Evolutionary conservation across 495 filamentous ascomycete genomes (phyloP), one percentile per base, ranked within the genome.

Genomic region (Penicillium riverlandense): DNA sequence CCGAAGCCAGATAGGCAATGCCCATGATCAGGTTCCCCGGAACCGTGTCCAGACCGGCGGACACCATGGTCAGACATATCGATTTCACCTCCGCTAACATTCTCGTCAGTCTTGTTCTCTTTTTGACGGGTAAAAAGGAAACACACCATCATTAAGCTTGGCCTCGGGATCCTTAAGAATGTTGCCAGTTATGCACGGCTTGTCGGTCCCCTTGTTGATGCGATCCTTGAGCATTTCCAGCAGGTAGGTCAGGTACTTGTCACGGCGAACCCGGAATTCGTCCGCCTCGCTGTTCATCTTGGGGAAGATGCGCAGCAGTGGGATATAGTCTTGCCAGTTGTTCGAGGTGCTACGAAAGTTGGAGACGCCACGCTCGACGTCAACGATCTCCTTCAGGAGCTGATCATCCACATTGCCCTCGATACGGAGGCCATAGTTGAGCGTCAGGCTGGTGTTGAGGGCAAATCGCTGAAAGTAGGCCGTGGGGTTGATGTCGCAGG

Each of bases 31-130:
- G 60, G 52, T 81, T 85, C 8, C 78, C 81, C 11, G 76, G 84
- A 14, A 82, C 78, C 8, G 80, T 86, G 58, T 82, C 83, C n/a
- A 84, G 70, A 38, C 78, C 82, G 6, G 82, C 84, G 11, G 79
- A 82, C 5, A 86, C 83, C 83, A 88, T 88, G 27, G 81, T 85
- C 40, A 88, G 59, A 59, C 84, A 84, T 45, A 88, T 83, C 2
- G 79, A 83, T 50, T 84, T 84, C 28, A 86, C 74, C 60, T 86
- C 83, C 13, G 76, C 80, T 79, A 35, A 31, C 37, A 32, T 29
- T 8, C 8, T 11, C 10, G 35, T 55, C 45, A 52, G 45, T 36
- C n/a, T 13, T 0, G 12, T 35, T 29, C 30, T 12, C 1, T 6
- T 11, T 11, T 8, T 14, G 22, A 33, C 0, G 11, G n/a, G n/a